Conservation (phyloP, 768 basidiomycete species). For the Punctularia strigosozonata region DNA sequence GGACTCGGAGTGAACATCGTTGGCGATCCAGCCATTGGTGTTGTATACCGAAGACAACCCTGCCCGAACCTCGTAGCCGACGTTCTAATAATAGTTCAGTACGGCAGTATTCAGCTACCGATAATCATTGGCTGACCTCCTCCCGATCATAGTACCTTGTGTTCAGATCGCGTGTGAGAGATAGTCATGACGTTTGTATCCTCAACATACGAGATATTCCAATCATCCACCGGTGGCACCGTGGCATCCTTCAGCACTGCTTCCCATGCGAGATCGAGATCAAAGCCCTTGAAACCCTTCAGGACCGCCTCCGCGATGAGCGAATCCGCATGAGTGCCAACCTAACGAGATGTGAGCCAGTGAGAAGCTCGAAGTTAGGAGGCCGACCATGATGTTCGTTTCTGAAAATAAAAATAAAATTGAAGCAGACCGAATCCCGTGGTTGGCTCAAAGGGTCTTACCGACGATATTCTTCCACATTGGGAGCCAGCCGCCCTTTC, state of each 20-base stretch:
- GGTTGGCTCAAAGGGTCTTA: conserved; percentile 12
- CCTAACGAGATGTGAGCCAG: conserved; percentile 21
- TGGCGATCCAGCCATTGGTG: conserved; percentile 62
- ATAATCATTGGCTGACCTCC: conserved; percentile 31
- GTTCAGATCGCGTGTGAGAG: conserved; percentile 1
- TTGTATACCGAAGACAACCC: conserved; percentile 63
- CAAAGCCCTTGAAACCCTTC: conserved; percentile 55
- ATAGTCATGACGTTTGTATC: not conserved
- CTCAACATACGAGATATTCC: conserved; percentile 31
- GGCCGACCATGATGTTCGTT: conserved; percentile 69
- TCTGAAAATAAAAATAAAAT: conserved; percentile 22
- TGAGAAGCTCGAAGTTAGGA: not conserved
- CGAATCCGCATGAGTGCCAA: conserved; percentile 73
- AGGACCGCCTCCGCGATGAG: conserved; percentile 60
- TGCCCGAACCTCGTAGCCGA: conserved; percentile 74
- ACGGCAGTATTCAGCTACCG: not conserved
- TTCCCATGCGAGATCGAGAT: conserved; percentile 53
- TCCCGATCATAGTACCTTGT: conserved; percentile 58
- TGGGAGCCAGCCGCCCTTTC: conserved; percentile 76
- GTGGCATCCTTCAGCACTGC: conserved; percentile 68
- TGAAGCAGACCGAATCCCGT: not conserved
- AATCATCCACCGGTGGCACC: conserved; percentile 47
- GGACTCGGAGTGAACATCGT: conserved; percentile 70
- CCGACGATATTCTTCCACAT: conserved; percentile 87
- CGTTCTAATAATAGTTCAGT: conserved; percentile 27